Evolutionary conservation across 306 rosid genomes (phyloP), one percentile per base, ranked within the genome.

Genomic region (Trifolium subterraneum): DNA sequence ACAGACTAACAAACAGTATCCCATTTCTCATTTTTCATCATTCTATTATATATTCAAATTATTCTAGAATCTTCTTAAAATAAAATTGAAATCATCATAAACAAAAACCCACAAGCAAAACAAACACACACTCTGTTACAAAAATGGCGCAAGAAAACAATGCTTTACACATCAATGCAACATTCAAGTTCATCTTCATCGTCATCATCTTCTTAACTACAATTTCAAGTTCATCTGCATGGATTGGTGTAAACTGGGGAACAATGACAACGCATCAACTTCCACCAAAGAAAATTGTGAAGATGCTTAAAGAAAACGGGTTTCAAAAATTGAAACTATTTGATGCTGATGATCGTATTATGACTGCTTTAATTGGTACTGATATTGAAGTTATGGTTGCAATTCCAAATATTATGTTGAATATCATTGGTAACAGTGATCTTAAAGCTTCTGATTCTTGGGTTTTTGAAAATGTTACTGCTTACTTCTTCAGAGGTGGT

Each of bases 221-320:
- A 75, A 50, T 52, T 10, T 47, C 74, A 4, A 27, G 54, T 35
- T 84, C 82, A 10, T 41, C n/a, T 69, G 80, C 64, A 10, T 79
- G 89, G 78, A 82, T 92, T 47, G 98, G 96, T 15, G 92, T 88
- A 65, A 92, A 92, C 80, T 92, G 98, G 98, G 98, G 98, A 66
- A 92, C 96, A 15, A 84, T 86, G 88, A 85, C 94, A 0, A 86
- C 80, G 6, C 87, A 83, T 73, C 86, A 87, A 36, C 90, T 90
- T 60, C 85, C 92, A 1, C 84, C 91, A 0, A 78, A 81, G 75
- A 90, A 80, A 68, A 91, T 90, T 42, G 96, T 90, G 10, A 81
- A 79, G 79, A 87, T 92, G 96, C 85, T 92, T 16, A 68, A 35
- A 16, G 82, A 86, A 15, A 90, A 92, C 72, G 96, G 96, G 82